A percentile compares a stretch with the other conserved stretches of the same genome.
phyloP scores from a whole-genome alignment of 352 stramenopile genomes.

The Pythium plurisporium region DNA sequence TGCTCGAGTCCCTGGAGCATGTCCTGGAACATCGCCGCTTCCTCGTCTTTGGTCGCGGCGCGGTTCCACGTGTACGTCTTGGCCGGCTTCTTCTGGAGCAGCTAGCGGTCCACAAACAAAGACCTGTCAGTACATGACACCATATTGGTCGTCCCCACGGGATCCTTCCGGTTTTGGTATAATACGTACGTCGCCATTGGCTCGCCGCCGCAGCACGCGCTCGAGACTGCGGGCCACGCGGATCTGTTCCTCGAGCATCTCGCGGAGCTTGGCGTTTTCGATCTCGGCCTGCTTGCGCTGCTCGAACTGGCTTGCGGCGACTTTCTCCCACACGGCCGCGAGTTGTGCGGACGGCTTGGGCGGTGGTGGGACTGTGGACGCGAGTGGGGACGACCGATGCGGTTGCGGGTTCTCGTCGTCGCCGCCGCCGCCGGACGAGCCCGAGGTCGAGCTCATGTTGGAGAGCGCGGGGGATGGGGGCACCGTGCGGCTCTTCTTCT shows the following conservation, averaged over 20 bases:
- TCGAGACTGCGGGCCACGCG: conserved; percentile 27
- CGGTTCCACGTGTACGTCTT: conserved; percentile 12
- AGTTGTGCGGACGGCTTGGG: conserved; percentile 10
- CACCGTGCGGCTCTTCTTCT: conserved; percentile 3
- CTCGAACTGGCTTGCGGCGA: conserved; percentile 9
- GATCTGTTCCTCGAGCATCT: conserved; percentile 31
- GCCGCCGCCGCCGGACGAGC: background rate
- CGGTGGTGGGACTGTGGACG: background rate
- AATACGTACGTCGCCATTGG: conserved; percentile 4
- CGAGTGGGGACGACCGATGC: no score
- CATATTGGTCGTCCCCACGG: no score
- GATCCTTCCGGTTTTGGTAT: no score
- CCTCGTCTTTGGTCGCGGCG: background rate
- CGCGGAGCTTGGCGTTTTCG: conserved; percentile 25
- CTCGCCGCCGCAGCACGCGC: conserved; percentile 13
- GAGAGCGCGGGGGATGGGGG: background rate
- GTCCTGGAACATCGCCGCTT: background rate
- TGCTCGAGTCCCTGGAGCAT: background rate
- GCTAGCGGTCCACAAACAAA: background rate
- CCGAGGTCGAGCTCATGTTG: background rate
- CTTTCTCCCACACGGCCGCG: conserved; percentile 13
- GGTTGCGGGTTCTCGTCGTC: background rate
- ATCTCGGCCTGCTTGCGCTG: conserved; percentile 17
- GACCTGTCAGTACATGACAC: background rate
- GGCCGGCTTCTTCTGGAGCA: background rate